phyloP scores from a whole-genome alignment of 1,284 basidiomycete species.

The Thecaphora frezii region DNA sequence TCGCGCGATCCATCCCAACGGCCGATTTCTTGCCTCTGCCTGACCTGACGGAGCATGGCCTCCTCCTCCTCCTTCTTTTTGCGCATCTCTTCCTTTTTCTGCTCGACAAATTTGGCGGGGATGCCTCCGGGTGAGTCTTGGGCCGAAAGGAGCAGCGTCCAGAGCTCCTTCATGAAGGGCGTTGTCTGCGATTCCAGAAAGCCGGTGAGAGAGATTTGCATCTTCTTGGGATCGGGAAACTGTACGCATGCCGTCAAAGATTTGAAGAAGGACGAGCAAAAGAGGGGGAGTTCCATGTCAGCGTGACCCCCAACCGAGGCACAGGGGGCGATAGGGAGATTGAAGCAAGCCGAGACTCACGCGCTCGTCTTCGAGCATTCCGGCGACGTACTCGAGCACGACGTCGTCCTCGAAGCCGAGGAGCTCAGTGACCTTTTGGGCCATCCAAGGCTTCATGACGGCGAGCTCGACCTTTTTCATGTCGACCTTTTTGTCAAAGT shows the following conservation, averaged over 20 bases:
- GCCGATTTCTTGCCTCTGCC: constrained; percentile 42
- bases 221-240: constrained; percentile 87
- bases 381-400: constrained; percentile 92
- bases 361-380: constrained; percentile 84
- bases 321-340: not conserved
- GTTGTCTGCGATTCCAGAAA: constrained; percentile 78
- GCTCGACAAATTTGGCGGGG: constrained; percentile 87
- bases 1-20: constrained; percentile 6
- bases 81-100: constrained; percentile 91
- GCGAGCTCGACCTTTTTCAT: constrained; percentile 88
- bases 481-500: constrained; percentile 72
- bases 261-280: not conserved
- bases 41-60: constrained; percentile 68
- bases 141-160: constrained; percentile 86
- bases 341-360: constrained; percentile 64
- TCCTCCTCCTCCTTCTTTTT: constrained; percentile 70
- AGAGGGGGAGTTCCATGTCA: constrained; percentile 23
- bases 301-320: constrained; percentile 16
- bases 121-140: constrained; percentile 86
- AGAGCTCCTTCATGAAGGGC: constrained; percentile 82
- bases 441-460: constrained; percentile 80
- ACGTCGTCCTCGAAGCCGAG: constrained; percentile 95
- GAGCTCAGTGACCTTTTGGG: constrained; percentile 83
- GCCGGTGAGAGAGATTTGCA: constrained; percentile 90
- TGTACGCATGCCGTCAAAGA: constrained; percentile 53